phyloP scores from a whole-genome alignment of 352 stramenopile species.

The Phytophthora brassicae region DNA sequence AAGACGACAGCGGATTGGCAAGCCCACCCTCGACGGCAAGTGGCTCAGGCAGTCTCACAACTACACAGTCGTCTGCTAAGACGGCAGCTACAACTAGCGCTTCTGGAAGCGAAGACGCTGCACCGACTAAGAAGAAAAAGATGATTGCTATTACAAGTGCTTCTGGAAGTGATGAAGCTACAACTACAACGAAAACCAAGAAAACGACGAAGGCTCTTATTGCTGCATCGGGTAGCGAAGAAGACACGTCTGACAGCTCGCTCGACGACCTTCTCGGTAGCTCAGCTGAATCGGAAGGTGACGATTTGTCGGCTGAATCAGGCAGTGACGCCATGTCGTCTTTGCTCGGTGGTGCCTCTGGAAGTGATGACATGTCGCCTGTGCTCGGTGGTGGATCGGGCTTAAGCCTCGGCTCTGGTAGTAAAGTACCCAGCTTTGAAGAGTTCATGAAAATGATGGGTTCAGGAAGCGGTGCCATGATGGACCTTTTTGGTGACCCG shows the following conservation, averaged over 20 bases:
- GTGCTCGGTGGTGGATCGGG: background rate
- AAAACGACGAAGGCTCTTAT: background rate
- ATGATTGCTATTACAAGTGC: background rate
- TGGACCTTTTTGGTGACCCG: slow-evolving; percentile 20
- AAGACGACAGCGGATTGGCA: background rate
- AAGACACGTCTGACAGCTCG: slow-evolving; percentile 4
- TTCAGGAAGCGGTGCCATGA: slow-evolving; percentile 14
- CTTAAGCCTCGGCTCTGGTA: slow-evolving; percentile 4
- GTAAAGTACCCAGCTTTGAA: slow-evolving; percentile 7
- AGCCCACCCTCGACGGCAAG: background rate
- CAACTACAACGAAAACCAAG: background rate
- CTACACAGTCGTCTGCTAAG: background rate
- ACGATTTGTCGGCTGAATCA: slow-evolving; percentile 7
- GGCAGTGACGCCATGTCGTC: background rate
- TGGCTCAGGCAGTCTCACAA: background rate
- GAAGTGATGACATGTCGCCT: background rate
- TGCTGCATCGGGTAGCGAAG: background rate
- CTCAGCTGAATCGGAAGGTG: slow-evolving; percentile 6
- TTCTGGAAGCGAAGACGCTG: slow-evolving; percentile 5
- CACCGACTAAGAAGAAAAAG: background rate
- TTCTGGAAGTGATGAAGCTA: slow-evolving; percentile 5
- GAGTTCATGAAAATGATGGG: slow-evolving; percentile 25
- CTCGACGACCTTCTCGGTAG: slow-evolving; percentile 16
- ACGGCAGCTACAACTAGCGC: background rate
- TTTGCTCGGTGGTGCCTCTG: slow-evolving; percentile 12